These are phyloP conservation scores for Coemansia sp. DNA, from an alignment of 371 early-diverging fungal genomes.

Conservation along the genomic window DNA sequence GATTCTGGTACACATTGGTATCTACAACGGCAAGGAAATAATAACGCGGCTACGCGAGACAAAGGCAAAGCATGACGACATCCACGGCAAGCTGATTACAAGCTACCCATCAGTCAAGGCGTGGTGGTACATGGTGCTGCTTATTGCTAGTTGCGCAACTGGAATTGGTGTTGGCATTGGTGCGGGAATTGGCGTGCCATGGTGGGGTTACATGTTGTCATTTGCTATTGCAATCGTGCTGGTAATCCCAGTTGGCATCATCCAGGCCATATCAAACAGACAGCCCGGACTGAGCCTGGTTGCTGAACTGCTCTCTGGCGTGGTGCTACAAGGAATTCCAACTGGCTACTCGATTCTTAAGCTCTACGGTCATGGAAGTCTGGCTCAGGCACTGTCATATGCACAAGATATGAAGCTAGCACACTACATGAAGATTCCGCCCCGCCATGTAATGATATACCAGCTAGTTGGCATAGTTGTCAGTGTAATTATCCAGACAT, in stretches of 20 bases:
- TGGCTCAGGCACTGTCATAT: conserved; percentile 61
- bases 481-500: conserved; percentile 62
- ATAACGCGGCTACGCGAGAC: conserved; percentile 44
- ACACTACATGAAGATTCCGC: conserved; percentile 67
- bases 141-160: conserved; percentile 59
- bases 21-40: conserved; percentile 71
- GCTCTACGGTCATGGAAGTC: conserved; percentile 55
- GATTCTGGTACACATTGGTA: conserved; percentile 63
- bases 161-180: conserved; percentile 60
- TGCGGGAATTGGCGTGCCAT: conserved; percentile 52
- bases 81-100: conserved; percentile 68
- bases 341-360: conserved; percentile 65
- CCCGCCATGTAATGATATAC: conserved; percentile 65
- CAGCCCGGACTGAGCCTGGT: conserved; percentile 73
- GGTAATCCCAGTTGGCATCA: conserved; percentile 77
- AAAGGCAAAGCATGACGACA: conserved; percentile 58
- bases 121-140: conserved; percentile 72
- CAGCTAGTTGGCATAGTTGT: conserved; percentile 63
- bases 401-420: conserved; percentile 64
- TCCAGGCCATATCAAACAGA: conserved; percentile 66
- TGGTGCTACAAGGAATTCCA: conserved; percentile 62
- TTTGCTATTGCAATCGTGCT: conserved; percentile 64
- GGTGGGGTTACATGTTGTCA: conserved; percentile 74
- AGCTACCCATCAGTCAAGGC: conserved; percentile 68
- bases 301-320: conserved; percentile 68